A percentile compares a stretch with the other conserved stretches of the same genome.
These are phyloP conservation scores for Pythium rhizo-oryzae DNA, from an alignment of 352 stramenopile species.

Conservation along the genomic window DNA sequence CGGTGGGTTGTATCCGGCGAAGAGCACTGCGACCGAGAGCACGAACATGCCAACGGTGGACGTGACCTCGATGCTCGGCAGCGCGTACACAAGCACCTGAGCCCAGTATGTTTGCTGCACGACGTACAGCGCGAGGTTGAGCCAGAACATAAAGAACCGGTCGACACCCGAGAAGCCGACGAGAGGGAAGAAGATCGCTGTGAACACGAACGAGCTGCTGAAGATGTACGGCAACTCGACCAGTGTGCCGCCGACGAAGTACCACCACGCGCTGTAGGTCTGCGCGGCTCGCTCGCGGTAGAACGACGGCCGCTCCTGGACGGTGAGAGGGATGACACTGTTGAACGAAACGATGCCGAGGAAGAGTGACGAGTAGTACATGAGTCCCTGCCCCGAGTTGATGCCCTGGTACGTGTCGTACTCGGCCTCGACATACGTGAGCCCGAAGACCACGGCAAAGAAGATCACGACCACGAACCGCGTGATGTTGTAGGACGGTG, in stretches of 20 bases:
- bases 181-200: constrained; percentile 77
- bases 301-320: constrained; percentile 77
- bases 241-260: constrained; percentile 60
- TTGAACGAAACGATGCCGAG: constrained; percentile 75
- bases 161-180: constrained; percentile 43
- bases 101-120: constrained; percentile 69
- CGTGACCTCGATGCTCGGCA: constrained; percentile 50
- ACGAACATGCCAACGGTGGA: constrained; percentile 42
- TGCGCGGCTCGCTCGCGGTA: constrained; percentile 81
- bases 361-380: constrained; percentile 89
- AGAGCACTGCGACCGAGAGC: constrained; percentile 58
- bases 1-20: constrained; percentile 52
- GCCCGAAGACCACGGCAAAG: constrained; percentile 64
- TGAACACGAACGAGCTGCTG: constrained; percentile 40
- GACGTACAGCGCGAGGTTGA: constrained; percentile 61
- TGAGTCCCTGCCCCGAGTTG: constrained; percentile 66
- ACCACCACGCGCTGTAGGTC: constrained; percentile 74
- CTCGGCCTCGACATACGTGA: constrained; percentile 47
- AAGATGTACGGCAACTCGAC: constrained; percentile 72
- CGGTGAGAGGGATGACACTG: constrained; percentile 68
- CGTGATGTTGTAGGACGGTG: constrained; percentile 81
- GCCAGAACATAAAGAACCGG: constrained; percentile 60
- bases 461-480: constrained; percentile 58
- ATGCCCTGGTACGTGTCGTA: constrained; percentile 56
- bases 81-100: constrained; percentile 68